Base-by-base conservation (phyloP, 805 yeast genomes). In the Starmerella bombi region DNA sequence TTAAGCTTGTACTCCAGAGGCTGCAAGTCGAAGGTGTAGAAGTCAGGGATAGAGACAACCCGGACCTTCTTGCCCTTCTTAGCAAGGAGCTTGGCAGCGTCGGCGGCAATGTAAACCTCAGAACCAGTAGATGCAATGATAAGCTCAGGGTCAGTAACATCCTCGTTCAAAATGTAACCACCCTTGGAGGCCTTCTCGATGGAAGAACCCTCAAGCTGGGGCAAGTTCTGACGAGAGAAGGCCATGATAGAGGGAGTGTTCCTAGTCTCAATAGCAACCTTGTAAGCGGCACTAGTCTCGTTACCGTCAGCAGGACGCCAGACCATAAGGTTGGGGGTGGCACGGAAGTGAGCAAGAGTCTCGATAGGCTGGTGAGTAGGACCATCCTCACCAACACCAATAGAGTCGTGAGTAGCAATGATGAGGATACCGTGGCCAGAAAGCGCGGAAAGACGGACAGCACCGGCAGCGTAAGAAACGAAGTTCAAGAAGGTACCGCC, bases 401-500 rank as follows among this genome's bases (percentile, higher is more conserved):
- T 70, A 20, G 75, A 70, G 57, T 71, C 75, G 59, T 70, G 75
- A 33, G 75, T 71, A 29, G 72, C 75, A 31, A 70, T 69, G 61
- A 70, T 68, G 56, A 71, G 65, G 32, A 62, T 65, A 41, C 64
- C 65, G 51, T 62, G 61, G 36, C 66, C 60, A 17, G 68, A 62
- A 20, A 70, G 59, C 23, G 74, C 72, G 18, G 72, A 63, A 40
- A 69, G 60, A 42, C 75, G 58, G 25, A 70, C 65, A 35, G 73
- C 73, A 40, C 74, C 72, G 10, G 74, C 67, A 30, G 72, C 74
- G 50, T 70, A 70, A 34, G 70, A 73, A 36, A 75, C 80, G 56
- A 88, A 88, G 77, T 91, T 88, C 65, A 88, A 72, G 85, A 88
- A 88, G 59, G 98, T 88, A 67, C 94, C 97, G 64, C 95, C 95